Evolutionary conservation across 2,329 filamentous ascomycete species (phyloP).

Genomic region (Shiraia bambusicola): DNA sequence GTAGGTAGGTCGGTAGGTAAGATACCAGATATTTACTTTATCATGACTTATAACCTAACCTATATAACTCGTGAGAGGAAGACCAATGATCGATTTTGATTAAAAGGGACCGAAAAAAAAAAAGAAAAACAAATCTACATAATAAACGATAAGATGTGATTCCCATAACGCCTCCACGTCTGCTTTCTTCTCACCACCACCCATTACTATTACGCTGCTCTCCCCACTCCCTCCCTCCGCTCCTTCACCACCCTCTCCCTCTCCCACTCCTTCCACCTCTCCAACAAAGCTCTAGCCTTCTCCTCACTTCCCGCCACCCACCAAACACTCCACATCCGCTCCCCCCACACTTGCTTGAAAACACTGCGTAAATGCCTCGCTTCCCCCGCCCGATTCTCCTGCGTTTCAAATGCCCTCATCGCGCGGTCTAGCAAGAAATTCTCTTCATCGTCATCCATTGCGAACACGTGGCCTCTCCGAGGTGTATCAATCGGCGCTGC

Average conservation of each 20-base stretch:
- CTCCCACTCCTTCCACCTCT: conserved; percentile 24
- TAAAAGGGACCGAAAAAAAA: no score
- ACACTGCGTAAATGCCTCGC: conserved; percentile 7
- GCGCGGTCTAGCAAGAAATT: conserved; percentile 7
- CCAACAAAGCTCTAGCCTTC: conserved; percentile 24
- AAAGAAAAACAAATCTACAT: no score
- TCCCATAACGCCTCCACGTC: no score
- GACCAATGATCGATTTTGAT: no score
- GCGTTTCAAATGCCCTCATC: conserved; percentile 11
- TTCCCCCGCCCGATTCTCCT: neutral
- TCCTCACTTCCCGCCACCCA: conserved; percentile 31
- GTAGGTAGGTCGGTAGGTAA: no score
- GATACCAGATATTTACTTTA: no score
- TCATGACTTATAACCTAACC: no score
- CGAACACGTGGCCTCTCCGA: neutral
- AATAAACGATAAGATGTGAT: no score
- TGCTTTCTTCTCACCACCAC: no score
- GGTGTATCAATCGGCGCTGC: neutral
- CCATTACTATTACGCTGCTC: no score
- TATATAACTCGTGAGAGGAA: no score
- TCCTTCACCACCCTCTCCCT: neutral
- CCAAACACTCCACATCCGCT: conserved; percentile 22
- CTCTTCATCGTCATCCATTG: conserved; percentile 7
- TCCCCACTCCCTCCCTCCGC: neutral
- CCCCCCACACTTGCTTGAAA: conserved; percentile 14